Base-by-base conservation (phyloP, 805 yeast genomes). In the Saccharomycopsis sp. region DNA sequence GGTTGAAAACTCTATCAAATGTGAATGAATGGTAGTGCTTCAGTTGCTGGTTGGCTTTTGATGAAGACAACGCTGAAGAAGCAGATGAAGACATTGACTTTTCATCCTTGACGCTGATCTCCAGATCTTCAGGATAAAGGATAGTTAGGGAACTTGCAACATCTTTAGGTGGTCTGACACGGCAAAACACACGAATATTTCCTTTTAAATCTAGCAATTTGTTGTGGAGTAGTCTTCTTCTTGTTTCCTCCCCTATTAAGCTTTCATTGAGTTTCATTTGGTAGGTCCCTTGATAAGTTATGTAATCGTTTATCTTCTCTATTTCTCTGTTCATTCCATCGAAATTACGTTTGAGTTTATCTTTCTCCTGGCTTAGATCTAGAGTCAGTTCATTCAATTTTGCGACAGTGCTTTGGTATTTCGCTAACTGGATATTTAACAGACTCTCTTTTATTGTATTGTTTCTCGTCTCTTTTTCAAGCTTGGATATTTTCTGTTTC, bases 121-220 rank as follows among this genome's bases (percentile, higher is more conserved):
- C 43, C n/a, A 34, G 16, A 6, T 36, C 37, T 30, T 43, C 41
- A 2, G 50, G 46, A 19, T 31, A 45, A n/a, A 34, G 34, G 10
- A 36, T 32, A 10, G 16, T 34, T 16, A 39, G 4, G 6, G 44
- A 18, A 13, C 26, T 36, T 21, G 38, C 34, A 10, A 6, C 51
- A 50, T 51, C 43, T 39, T 58, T 46, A 4, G 65, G 61, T 0
- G 96, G 96, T 41, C 94, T 68, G 4, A 89, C 67, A 29, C 98
- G 68, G 55, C 96, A 89, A 52, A 80, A 85, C 0, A 89, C 96
- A 35, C 97, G 63, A 25, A 92, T 87, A 52, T 86, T 92, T 1
- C 98, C 97, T 58, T 87, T 83, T 29, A 89, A 58, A 45, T 85
- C 95, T 57, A 87, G 96, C 4, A 89, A 62, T 47, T 66, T 68